These are phyloP conservation scores for Penstemon davidsonii DNA, from an alignment of 257 asterid species.

Conservation along the genomic window DNA sequence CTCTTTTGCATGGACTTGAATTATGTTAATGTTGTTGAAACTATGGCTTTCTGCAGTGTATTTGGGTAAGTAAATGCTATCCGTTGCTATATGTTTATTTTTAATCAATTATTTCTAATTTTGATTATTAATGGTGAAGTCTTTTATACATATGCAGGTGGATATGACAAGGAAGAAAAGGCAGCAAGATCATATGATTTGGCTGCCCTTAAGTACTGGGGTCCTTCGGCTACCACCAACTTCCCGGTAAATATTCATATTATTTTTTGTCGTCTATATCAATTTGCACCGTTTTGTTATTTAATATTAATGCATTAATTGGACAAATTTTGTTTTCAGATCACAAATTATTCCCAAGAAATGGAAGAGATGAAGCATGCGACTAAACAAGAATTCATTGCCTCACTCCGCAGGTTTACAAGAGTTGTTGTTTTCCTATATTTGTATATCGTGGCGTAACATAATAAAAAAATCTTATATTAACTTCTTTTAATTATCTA, in stretches of 20 bases:
- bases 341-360: conserved; percentile 66
- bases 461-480: too few relatives aligned
- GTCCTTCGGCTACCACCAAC: conserved; percentile 84
- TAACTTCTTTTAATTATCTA: neutral
- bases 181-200: conserved; percentile 90
- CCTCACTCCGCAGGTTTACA: conserved; percentile 72
- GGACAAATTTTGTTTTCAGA: conserved; percentile 34
- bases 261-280: too few relatives aligned
- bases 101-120: neutral
- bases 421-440: neutral
- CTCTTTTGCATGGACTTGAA: conserved; percentile 41
- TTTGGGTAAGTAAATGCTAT: conserved; percentile 57
- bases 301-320: neutral
- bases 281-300: neutral
- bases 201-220: conserved; percentile 98
- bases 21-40: conserved; percentile 33
- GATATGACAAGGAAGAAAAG: conserved; percentile 91
- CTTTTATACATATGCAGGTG: conserved; percentile 50
- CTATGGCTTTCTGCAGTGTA: conserved; percentile 57
- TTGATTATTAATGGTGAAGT: conserved; percentile 17
- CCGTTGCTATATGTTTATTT: neutral
- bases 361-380: conserved; percentile 80
- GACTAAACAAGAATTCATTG: conserved; percentile 88
- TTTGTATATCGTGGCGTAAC: too few relatives aligned
- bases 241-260: conserved; percentile 56